A percentile compares a stretch with the other conserved stretches of the same genome.
phyloP scores from a whole-genome alignment of 1,284 basidiomycete species.

The Sporisorium scitamineum region DNA sequence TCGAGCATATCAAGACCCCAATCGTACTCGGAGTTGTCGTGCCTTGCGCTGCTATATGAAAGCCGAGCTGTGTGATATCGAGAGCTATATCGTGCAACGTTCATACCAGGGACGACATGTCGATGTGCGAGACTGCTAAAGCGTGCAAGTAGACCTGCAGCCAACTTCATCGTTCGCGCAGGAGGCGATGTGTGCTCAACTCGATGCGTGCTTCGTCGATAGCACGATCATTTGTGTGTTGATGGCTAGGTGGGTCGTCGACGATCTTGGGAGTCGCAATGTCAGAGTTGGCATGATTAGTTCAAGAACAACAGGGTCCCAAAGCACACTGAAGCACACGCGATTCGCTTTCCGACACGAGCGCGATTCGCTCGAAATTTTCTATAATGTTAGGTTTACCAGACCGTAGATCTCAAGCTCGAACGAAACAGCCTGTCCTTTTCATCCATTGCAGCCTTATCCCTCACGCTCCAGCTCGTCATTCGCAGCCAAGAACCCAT shows the following conservation, averaged over 20 bases:
- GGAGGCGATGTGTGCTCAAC: neutral
- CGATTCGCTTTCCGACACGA: constrained; percentile 8
- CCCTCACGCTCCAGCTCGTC: neutral
- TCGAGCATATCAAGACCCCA: constrained; percentile 12
- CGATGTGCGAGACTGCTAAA: constrained; percentile 4
- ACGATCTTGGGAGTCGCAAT: neutral
- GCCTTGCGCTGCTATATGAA: neutral
- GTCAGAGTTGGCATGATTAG: neutral
- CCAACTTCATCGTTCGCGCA: constrained; percentile 22
- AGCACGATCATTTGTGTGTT: neutral
- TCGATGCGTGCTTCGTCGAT: neutral
- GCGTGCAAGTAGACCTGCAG: constrained; percentile 27
- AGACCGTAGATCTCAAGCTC: neutral
- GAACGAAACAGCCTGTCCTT: neutral
- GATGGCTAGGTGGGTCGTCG: neutral
- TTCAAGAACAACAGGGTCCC: neutral
- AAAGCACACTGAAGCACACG: neutral
- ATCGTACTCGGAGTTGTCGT: neutral
- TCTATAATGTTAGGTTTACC: neutral
- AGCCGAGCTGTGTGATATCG: neutral
- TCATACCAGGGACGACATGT: constrained; percentile 7
- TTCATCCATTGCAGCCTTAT: neutral
- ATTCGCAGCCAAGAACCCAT: neutral
- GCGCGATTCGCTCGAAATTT: neutral
- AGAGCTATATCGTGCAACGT: neutral